These are phyloP conservation scores for Botrytis elliptica DNA, from an alignment of 2,329 filamentous ascomycete genomes.

Conservation along the genomic window DNA sequence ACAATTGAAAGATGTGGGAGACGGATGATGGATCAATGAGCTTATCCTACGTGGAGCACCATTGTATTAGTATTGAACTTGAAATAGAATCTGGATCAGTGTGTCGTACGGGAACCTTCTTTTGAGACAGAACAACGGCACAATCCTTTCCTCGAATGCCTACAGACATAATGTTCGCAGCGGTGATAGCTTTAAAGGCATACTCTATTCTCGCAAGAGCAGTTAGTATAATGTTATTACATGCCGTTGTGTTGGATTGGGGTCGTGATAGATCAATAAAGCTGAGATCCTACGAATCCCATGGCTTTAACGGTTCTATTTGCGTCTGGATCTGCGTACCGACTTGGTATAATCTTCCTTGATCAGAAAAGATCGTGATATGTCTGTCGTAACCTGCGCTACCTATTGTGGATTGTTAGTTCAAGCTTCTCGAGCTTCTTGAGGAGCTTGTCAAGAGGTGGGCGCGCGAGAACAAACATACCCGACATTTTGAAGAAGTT, in stretches of 20 bases:
- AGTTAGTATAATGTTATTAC: constrained; percentile 9
- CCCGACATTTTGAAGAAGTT: constrained; percentile 41
- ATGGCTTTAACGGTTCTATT: constrained; percentile 20
- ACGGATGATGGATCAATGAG: constrained; percentile 97
- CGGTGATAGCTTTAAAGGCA: constrained; percentile 99
- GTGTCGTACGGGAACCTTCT: constrained; percentile 91
- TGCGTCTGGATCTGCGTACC: constrained; percentile 59
- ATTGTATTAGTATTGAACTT: constrained; percentile 29
- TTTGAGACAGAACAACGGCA: constrained; percentile 95
- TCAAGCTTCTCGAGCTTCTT: constrained; percentile 21
- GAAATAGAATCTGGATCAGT: constrained; percentile 21
- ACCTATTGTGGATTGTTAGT: constrained; percentile 49
- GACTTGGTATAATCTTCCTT: constrained; percentile 98
- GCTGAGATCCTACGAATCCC: constrained; percentile 24
- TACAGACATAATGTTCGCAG: constrained; percentile 97
- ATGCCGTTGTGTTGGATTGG: constrained; percentile 19
- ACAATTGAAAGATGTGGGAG: constrained; percentile 96
- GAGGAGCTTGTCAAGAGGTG: constrained; percentile 21
- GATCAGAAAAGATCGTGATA: constrained; percentile 99
- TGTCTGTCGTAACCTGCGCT: constrained; percentile 95
- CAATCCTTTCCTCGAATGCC: constrained; percentile 95
- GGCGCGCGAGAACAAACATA: constrained; percentile 33
- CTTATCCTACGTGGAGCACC: constrained; percentile 70
- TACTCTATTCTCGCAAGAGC: constrained; percentile 66
- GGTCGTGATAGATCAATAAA: constrained; percentile 16